These are phyloP conservation scores for Aspergillus affinis DNA, from an alignment of 495 filamentous ascomycete genomes.

Conservation along the genomic window DNA sequence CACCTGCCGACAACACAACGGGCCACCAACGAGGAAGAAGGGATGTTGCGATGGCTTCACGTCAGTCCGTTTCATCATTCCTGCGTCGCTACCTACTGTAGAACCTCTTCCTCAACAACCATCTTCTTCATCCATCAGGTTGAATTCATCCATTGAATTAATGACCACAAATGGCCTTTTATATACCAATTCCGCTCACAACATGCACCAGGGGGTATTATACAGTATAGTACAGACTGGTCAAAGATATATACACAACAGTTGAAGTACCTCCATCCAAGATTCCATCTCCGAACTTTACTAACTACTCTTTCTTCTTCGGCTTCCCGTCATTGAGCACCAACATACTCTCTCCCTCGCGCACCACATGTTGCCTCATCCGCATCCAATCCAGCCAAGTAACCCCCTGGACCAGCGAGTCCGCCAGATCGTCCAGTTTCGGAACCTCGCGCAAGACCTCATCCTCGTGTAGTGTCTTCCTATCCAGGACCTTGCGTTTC, in stretches of 20 bases:
- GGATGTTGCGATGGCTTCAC: no score
- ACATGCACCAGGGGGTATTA: no score
- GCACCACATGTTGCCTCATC: constrained; percentile 54
- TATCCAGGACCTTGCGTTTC: constrained; percentile 13
- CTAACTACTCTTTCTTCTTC: no score
- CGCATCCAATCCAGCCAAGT: constrained; percentile 84
- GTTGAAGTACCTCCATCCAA: not conserved
- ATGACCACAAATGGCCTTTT: no score
- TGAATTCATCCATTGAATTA: no score
- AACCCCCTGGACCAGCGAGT: constrained; percentile 83
- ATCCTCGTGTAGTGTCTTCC: constrained; percentile 16
- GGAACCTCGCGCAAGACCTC: constrained; percentile 24
- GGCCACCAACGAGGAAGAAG: no score
- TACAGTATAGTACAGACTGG: not conserved
- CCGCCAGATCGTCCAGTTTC: constrained; percentile 90
- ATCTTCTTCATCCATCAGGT: no score
- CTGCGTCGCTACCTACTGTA: no score
- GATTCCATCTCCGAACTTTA: not conserved
- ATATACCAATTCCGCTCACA: no score
- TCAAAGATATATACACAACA: not conserved
- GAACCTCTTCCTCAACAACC: no score
- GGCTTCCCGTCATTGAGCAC: not conserved
- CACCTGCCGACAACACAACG: no score
- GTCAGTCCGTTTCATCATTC: no score
- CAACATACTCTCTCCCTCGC: constrained; percentile 20